Evolutionary conservation across 306 rosid genomes (phyloP).

Genomic region (Mimosa pudica): DNA sequence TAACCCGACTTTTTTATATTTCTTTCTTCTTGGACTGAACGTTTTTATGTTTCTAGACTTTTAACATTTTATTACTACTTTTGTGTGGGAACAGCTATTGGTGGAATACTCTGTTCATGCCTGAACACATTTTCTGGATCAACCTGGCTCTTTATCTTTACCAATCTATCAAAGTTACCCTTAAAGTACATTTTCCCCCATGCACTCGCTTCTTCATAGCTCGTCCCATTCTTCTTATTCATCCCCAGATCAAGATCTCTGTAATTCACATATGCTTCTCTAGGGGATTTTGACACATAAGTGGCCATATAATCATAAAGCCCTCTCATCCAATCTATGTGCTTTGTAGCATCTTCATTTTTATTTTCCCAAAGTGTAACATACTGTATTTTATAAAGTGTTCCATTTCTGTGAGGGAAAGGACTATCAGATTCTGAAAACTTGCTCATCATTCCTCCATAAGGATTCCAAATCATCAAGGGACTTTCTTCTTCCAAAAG

Average conservation of each 20-base stretch:
- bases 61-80: background rate
- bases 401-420: conserved; percentile 68
- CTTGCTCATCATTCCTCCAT: conserved; percentile 61
- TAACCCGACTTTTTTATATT: background rate
- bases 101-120: conserved; percentile 58
- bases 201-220: conserved; percentile 34
- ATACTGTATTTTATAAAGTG: conserved; percentile 53
- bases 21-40: too few species aligned
- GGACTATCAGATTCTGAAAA: conserved; percentile 53
- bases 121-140: conserved; percentile 57
- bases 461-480: conserved; percentile 59
- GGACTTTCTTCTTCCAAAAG: conserved; percentile 41
- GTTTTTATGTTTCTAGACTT: background rate
- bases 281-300: conserved; percentile 46
- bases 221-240: conserved; percentile 44
- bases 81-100: conserved; percentile 27
- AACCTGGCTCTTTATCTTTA: conserved; percentile 44
- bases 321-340: conserved; percentile 50
- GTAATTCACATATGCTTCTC: conserved; percentile 53
- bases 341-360: conserved; percentile 32
- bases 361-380: conserved; percentile 38
- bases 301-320: conserved; percentile 49
- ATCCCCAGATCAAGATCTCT: conserved; percentile 55
- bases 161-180: conserved; percentile 47
- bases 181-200: conserved; percentile 54